Evolutionary conservation across 208 protist species (phyloP), one percentile per base, ranked within the genome.

Genomic region (Wallacemonas collosoma): DNA sequence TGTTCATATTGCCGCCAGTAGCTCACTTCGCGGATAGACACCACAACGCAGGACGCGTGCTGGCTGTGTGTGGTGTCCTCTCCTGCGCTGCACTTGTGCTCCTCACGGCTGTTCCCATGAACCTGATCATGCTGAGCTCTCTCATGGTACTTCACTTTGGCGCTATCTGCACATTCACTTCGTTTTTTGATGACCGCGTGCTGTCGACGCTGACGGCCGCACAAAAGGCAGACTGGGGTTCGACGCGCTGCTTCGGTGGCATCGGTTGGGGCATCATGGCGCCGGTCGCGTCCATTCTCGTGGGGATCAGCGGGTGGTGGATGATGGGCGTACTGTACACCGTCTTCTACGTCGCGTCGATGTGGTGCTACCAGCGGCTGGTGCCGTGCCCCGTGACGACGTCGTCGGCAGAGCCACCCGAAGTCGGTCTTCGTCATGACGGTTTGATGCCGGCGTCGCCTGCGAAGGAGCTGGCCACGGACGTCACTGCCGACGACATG

Each of bases 101-200:
- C 1, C 12, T 69, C 4, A 64, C 66, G n/a, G 70, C 63, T 8
- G 2, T 65, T 14, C 41, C 64, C 12, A 36, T 38, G 26, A 63
- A 50, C 26, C 17, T 55, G 45, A 2, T 57, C 39, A 1, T 77
- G 47, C 51, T 77, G 50, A 43, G 47, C 35, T 4, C 71, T 39
- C 39, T 69, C 35, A 67, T 82, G 48, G 62, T 68, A 14, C 35
- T 68, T n/a, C 71, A 77, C 61, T 82, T 56, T 64, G 43, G 44
- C 17, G 57, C 63, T 51, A 65, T 69, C 41, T 61, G 41, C 48
- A 64, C 68, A 14, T 43, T 73, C 35, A 67, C 47, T 7, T 15
- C 72, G 3, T 82, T 78, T 44, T 75, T 82, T 64, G 72, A 75
- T 44, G 44, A 73, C 43, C 72, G 61, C 7, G 56, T 65, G 3